Evolutionary conservation across 495 filamentous ascomycete species (phyloP).

Genomic region (Cercophora scortea): DNA sequence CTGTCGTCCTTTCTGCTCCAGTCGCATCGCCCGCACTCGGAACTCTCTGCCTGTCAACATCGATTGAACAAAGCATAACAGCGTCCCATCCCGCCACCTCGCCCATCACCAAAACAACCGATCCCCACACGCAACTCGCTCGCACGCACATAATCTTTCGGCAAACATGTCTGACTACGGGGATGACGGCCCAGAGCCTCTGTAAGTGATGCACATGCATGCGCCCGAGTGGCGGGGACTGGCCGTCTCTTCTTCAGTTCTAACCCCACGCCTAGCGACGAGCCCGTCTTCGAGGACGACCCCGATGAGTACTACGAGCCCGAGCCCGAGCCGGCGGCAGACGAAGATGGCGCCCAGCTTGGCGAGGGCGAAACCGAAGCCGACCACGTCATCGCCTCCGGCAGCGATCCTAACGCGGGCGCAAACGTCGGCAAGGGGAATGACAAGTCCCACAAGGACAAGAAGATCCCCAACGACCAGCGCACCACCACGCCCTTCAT

Average conservation of each 20-base stretch:
- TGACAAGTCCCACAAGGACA: constrained; percentile 63
- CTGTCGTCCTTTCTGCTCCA: constrained; percentile 7
- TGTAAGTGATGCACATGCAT: constrained; percentile 21
- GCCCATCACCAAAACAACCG: background rate
- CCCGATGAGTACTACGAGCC: constrained; percentile 57
- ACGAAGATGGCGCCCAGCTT: constrained; percentile 45
- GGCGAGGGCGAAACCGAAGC: constrained; percentile 41
- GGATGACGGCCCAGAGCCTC: constrained; percentile 42
- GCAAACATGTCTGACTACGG: constrained; percentile 75
- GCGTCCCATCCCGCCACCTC: constrained; percentile 1
- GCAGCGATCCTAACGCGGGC: constrained; percentile 63
- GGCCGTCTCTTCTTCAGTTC: background rate
- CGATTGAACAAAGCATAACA: background rate
- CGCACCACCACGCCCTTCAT: constrained; percentile 94
- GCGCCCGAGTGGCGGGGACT: background rate
- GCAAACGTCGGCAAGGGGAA: constrained; percentile 42
- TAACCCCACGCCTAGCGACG: constrained; percentile 26
- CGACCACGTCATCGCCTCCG: constrained; percentile 54
- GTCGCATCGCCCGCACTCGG: background rate
- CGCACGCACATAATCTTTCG: background rate
- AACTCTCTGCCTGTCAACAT: constrained; percentile 2
- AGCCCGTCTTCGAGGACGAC: constrained; percentile 48
- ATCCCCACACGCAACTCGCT: background rate
- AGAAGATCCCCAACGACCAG: constrained; percentile 83
- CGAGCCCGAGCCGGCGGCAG: constrained; percentile 49